Conservation (phyloP, 225 moss, liverwort and hornwort genomes). For the Straminergon stramineum region DNA sequence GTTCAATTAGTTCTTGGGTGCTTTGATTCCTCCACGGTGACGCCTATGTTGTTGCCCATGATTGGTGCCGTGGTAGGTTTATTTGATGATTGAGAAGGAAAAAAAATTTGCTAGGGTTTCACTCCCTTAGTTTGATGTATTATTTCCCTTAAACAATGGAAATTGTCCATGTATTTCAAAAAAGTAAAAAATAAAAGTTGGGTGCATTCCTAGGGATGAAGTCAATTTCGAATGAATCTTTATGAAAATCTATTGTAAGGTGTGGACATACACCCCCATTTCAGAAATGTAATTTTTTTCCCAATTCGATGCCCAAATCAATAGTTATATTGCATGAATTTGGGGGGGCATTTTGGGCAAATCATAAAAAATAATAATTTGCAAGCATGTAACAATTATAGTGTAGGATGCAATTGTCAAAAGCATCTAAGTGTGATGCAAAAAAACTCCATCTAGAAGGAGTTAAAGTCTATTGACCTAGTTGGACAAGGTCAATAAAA, state of each 20-base stretch:
- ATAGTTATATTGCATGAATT: background rate
- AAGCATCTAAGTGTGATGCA: background rate
- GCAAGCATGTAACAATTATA: background rate
- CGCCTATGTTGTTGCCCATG: too few species aligned
- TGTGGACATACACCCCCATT: accelerated
- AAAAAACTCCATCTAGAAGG: background rate
- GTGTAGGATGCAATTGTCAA: background rate
- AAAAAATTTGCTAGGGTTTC: too few species aligned
- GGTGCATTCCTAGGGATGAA: accelerated
- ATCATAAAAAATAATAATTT: background rate
- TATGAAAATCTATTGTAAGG: background rate
- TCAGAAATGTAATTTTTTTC: background rate
- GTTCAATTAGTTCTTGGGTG: too few species aligned
- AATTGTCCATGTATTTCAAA: too few species aligned
- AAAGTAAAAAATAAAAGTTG: too few species aligned
- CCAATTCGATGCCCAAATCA: accelerated
- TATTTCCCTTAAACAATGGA: too few species aligned
- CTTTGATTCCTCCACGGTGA: too few species aligned
- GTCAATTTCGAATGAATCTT: background rate
- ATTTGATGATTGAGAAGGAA: too few species aligned
- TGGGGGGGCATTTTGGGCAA: accelerated
- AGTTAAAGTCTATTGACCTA: background rate
- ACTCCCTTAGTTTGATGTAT: too few species aligned
- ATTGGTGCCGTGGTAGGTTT: too few species aligned
- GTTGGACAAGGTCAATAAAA: background rate